These are phyloP conservation scores for Hortaea werneckii DNA, from an alignment of 2,329 filamentous ascomycete genomes.

Conservation along the genomic window DNA sequence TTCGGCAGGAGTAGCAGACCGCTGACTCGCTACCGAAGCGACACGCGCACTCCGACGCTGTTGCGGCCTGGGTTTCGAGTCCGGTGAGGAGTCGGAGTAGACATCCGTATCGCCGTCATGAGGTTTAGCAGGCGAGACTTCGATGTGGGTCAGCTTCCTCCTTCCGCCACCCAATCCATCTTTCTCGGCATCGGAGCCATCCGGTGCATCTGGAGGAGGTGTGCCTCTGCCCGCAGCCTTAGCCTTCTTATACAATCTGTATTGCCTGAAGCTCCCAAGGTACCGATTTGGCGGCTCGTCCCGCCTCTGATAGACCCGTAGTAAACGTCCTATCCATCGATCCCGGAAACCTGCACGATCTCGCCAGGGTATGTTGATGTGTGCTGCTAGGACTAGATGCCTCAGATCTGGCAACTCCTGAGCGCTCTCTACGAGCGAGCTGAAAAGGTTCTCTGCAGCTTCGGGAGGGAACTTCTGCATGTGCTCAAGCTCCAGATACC, in stretches of 20 bases:
- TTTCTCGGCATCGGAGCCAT: background rate
- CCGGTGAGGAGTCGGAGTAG: slow-evolving; percentile 14
- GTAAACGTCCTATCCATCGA: slow-evolving; percentile 63
- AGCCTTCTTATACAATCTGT: slow-evolving; percentile 29
- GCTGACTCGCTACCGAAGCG: slow-evolving; percentile 8
- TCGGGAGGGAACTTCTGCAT: slow-evolving; percentile 62
- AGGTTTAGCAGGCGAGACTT: slow-evolving; percentile 16
- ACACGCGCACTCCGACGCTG: slow-evolving; percentile 23
- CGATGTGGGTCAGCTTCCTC: slow-evolving; percentile 15
- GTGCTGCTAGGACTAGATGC: slow-evolving; percentile 61
- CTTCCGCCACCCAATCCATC: slow-evolving; percentile 6
- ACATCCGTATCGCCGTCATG: slow-evolving; percentile 12
- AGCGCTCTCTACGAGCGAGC: slow-evolving; percentile 65
- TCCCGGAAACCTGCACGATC: slow-evolving; percentile 70
- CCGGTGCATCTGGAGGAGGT: slow-evolving; percentile 1
- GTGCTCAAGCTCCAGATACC: slow-evolving; percentile 63
- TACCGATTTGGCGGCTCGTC: slow-evolving; percentile 35
- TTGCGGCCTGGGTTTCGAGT: slow-evolving; percentile 2
- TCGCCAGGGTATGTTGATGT: slow-evolving; percentile 70
- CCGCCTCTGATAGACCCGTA: slow-evolving; percentile 52
- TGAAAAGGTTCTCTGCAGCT: slow-evolving; percentile 67
- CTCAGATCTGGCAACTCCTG: slow-evolving; percentile 56
- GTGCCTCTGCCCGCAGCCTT: slow-evolving; percentile 5
- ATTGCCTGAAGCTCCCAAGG: slow-evolving; percentile 35
- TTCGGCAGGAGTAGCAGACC: slow-evolving; percentile 7